Percentiles rank a stretch among this genome's conserved stretches.
Evolutionary conservation across 768 basidiomycete genomes (phyloP).

Genomic region (Mycena metata): DNA sequence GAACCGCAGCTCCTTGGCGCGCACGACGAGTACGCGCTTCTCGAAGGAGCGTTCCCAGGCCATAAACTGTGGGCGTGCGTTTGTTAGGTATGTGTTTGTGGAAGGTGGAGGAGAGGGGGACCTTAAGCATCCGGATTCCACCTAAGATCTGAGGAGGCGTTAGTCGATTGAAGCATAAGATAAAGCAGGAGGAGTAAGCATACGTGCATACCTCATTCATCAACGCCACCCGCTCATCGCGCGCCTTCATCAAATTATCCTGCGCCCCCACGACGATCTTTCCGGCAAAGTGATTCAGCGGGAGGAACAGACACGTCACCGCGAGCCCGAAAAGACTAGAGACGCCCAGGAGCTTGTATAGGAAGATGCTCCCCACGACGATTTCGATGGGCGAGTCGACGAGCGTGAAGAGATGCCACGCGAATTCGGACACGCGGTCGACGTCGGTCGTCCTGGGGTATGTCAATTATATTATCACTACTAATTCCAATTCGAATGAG

Average conservation of each 20-base stretch:
- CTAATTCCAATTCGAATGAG: background rate
- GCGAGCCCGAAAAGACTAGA: constrained; percentile 85
- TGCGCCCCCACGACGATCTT: constrained; percentile 72
- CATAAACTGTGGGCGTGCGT: constrained; percentile 83
- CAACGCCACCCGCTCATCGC: constrained; percentile 89
- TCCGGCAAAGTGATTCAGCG: constrained; percentile 88
- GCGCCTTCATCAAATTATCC: constrained; percentile 91
- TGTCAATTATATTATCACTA: too few relatives aligned
- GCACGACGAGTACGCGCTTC: constrained; percentile 74
- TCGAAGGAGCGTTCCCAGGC: constrained; percentile 95
- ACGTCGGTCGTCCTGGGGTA: constrained; percentile 88
- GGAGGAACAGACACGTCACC: constrained; percentile 77
- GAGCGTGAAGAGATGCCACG: constrained; percentile 82
- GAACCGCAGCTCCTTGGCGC: constrained; percentile 86
- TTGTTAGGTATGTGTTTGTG: too few relatives aligned
- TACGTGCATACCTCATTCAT: constrained; percentile 78
- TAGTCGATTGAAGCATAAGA: background rate
- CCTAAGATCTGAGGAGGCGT: constrained; percentile 73
- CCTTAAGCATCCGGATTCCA: constrained; percentile 92
- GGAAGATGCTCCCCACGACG: constrained; percentile 76
- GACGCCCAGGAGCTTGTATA: constrained; percentile 83
- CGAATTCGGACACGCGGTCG: constrained; percentile 88
- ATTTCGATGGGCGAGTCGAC: constrained; percentile 88
- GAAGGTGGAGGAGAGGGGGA: constrained; percentile 33
- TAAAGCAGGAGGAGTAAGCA: background rate